Conservation (phyloP, 805 yeast species). For the Ogataea methanolica region DNA sequence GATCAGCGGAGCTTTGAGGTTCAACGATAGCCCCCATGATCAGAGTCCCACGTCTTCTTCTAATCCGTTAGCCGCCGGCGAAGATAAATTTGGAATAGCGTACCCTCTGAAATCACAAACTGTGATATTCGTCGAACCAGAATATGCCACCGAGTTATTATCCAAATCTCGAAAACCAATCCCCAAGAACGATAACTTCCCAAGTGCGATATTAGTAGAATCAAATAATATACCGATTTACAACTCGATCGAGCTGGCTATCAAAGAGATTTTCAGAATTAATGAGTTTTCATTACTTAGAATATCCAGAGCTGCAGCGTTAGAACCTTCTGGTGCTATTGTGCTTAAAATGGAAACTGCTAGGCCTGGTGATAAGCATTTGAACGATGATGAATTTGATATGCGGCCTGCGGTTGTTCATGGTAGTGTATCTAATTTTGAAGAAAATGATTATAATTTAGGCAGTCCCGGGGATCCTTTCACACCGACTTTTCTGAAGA, state of each 20-base stretch:
- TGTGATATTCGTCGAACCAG: constrained; percentile 12
- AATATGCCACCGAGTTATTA: not conserved
- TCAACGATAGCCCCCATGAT: too few relatives aligned
- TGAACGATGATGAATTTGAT: constrained; percentile 44
- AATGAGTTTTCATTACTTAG: constrained; percentile 42
- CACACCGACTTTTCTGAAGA: constrained; percentile 47
- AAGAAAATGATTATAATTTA: constrained; percentile 23
- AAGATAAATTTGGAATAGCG: not conserved
- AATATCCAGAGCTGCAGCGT: constrained; percentile 51
- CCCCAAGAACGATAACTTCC: not conserved
- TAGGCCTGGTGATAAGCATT: constrained; percentile 44
- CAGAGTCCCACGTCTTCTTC: too few relatives aligned
- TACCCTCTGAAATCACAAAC: constrained; percentile 14
- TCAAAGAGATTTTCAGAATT: constrained; percentile 37
- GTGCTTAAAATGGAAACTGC: constrained; percentile 52
- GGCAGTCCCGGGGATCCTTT: constrained; percentile 41
- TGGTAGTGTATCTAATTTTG: not conserved
- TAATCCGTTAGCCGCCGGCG: not conserved
- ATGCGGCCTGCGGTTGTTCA: constrained; percentile 1
- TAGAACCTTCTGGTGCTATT: constrained; percentile 47
- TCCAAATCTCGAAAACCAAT: not conserved
- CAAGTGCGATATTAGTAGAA: constrained; percentile 12
- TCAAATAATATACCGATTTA: constrained; percentile 15
- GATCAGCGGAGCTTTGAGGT: too few relatives aligned
- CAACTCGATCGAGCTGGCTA: constrained; percentile 40